These are phyloP conservation scores for Populus hybrid DNA, from an alignment of 441 rosid species.

Conservation along the genomic window DNA sequence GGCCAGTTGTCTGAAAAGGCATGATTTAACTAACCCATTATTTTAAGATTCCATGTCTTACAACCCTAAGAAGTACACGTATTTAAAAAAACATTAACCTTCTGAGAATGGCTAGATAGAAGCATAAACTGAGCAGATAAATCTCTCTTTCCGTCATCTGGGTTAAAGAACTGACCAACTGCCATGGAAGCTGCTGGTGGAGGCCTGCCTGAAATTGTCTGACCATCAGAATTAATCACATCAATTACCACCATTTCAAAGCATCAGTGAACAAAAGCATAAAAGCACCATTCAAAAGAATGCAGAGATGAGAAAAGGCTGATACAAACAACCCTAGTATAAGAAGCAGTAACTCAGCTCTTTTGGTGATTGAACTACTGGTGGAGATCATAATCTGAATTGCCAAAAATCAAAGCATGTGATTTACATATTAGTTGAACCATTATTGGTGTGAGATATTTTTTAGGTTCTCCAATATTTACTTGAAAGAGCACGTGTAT, in stretches of 20 bases:
- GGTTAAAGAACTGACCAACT: conserved; percentile 96
- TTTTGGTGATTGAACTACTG: background rate
- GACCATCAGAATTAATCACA: conserved; percentile 37
- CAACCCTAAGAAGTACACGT: conserved; percentile 10
- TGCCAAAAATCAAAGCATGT: background rate
- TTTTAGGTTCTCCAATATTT: background rate
- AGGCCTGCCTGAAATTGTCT: conserved; percentile 92
- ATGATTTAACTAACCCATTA: conserved; percentile 17
- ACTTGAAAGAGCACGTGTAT: background rate
- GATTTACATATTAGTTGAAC: background rate
- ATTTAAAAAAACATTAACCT: conserved; percentile 47
- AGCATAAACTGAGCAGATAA: conserved; percentile 67
- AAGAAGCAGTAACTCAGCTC: too few species aligned
- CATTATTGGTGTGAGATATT: background rate
- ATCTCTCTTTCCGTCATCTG: conserved; percentile 66
- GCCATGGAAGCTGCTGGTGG: conserved; percentile 99
- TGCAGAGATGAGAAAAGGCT: conserved; percentile 13
- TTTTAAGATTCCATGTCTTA: conserved; percentile 11
- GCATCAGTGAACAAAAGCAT: background rate
- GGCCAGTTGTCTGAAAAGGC: conserved; percentile 23
- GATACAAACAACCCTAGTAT: background rate
- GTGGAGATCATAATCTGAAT: background rate
- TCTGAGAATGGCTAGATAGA: conserved; percentile 59
- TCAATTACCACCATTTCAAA: conserved; percentile 26
- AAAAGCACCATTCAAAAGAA: conserved; percentile 14